Percentiles rank a stretch among this genome's conserved stretches.
phyloP scores from a whole-genome alignment of 2,329 filamentous ascomycete genomes.

The Stemphylium vesicarium region DNA sequence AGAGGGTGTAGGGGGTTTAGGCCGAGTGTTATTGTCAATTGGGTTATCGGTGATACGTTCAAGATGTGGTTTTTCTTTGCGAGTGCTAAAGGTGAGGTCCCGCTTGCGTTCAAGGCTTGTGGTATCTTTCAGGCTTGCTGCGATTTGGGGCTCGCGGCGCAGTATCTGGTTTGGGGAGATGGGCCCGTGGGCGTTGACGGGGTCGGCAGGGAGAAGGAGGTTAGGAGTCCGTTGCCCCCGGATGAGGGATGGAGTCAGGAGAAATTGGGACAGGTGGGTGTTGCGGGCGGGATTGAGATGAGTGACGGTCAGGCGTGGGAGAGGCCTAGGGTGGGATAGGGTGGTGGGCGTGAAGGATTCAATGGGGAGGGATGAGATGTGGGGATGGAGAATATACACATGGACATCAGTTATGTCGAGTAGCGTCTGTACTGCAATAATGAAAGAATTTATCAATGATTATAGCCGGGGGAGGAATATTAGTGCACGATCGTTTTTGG shows the following conservation, averaged over 20 bases:
- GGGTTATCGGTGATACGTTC: conserved; percentile 81
- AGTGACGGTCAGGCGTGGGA: conserved; percentile 29
- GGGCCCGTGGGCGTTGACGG: conserved; percentile 24
- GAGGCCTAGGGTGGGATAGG: conserved; percentile 23
- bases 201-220: conserved; percentile 25
- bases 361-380: neutral
- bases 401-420: conserved; percentile 3
- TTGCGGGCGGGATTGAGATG: conserved; percentile 27
- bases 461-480: neutral
- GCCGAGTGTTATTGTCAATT: conserved; percentile 75
- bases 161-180: conserved; percentile 62
- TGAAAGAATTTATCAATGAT: neutral
- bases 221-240: conserved; percentile 32
- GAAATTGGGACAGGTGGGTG: conserved; percentile 15
- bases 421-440: neutral
- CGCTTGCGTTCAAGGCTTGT: conserved; percentile 80
- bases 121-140: conserved; percentile 81
- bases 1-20: conserved; percentile 79
- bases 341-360: neutral
- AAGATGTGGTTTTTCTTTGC: conserved; percentile 83
- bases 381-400: neutral
- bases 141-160: conserved; percentile 74
- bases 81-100: conserved; percentile 70
- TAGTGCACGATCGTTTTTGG: too few species aligned
- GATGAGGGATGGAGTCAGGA: conserved; percentile 20